phyloP scores from a whole-genome alignment of 768 basidiomycete genomes.

The Russula compacta region DNA sequence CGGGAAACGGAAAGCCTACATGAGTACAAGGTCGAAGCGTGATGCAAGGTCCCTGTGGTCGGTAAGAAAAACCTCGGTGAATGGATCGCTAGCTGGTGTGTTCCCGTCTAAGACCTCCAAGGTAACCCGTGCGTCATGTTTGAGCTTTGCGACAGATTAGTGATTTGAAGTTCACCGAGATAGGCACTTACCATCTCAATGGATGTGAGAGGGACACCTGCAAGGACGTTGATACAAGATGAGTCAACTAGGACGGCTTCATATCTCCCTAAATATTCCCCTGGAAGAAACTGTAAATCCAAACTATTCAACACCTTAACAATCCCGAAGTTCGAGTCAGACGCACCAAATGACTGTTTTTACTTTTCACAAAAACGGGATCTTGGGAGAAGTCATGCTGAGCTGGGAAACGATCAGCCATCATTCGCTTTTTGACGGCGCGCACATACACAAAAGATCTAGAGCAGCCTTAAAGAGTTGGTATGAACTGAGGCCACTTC shows the following conservation, averaged over 20 bases:
- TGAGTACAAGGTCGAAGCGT: conserved; percentile 66
- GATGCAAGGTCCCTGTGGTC: conserved; percentile 55
- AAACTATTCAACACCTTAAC: not conserved
- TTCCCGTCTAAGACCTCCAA: conserved; percentile 51
- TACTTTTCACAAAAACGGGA: conserved; percentile 49
- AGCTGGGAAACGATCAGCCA: conserved; percentile 33
- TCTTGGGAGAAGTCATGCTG: conserved; percentile 57
- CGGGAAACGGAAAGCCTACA: conserved; percentile 32
- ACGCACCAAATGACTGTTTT: conserved; percentile 46
- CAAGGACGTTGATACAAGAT: conserved; percentile 68
- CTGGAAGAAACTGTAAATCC: conserved; percentile 41
- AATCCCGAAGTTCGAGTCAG: not conserved
- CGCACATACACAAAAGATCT: conserved; percentile 68
- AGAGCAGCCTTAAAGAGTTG: conserved; percentile 80
- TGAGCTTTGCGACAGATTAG: conserved; percentile 40
- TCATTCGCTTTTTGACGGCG: not conserved
- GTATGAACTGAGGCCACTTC: conserved; percentile 80
- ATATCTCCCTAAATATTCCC: conserved; percentile 44
- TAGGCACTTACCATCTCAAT: conserved; percentile 54
- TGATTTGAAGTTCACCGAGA: not conserved
- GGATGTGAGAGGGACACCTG: conserved; percentile 66
- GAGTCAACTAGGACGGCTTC: conserved; percentile 70
- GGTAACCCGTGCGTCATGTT: conserved; percentile 66
- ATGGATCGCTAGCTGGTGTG: conserved; percentile 46
- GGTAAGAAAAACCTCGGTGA: conserved; percentile 62